These are phyloP conservation scores for Lachnellula occidentalis DNA, from an alignment of 2,329 filamentous ascomycete species.

Conservation along the genomic window DNA sequence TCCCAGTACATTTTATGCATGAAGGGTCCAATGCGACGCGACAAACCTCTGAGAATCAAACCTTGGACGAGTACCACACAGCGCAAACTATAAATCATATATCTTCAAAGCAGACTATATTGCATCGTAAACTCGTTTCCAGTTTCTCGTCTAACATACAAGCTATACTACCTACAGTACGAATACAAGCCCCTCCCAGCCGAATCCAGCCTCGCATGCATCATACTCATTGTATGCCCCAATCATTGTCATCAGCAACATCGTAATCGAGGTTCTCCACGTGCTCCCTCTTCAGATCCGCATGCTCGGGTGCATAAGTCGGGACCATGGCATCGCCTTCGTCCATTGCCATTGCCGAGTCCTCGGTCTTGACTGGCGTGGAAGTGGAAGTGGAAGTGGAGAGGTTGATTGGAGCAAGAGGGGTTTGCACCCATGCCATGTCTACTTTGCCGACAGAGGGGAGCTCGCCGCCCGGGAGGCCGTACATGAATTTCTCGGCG, in stretches of 20 bases:
- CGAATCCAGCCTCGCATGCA: neutral
- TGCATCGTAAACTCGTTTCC: no score
- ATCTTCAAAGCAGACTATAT: no score
- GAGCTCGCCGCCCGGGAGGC: conserved; percentile 51
- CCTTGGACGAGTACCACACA: no score
- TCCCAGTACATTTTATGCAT: no score
- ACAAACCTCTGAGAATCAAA: no score
- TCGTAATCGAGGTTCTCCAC: conserved; percentile 35
- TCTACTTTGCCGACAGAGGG: conserved; percentile 61
- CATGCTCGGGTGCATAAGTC: conserved; percentile 11
- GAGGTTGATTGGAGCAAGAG: conserved; percentile 24
- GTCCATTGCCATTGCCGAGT: conserved; percentile 11
- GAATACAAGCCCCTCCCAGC: neutral
- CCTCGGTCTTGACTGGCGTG: conserved; percentile 9
- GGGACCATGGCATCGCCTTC: conserved; percentile 30
- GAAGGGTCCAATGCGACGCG: no score
- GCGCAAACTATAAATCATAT: no score
- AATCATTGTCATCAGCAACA: conserved; percentile 37
- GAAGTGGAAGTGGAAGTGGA: neutral
- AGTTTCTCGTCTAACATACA: neutral
- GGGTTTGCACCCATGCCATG: conserved; percentile 52
- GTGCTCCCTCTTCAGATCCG: conserved; percentile 13
- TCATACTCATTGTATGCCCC: conserved; percentile 17
- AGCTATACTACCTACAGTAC: conserved; percentile 3
- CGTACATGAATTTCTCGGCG: conserved; percentile 64